These are phyloP conservation scores for Helenozyma baotianmanensis DNA, from an alignment of 805 yeast genomes.

Conservation along the genomic window DNA sequence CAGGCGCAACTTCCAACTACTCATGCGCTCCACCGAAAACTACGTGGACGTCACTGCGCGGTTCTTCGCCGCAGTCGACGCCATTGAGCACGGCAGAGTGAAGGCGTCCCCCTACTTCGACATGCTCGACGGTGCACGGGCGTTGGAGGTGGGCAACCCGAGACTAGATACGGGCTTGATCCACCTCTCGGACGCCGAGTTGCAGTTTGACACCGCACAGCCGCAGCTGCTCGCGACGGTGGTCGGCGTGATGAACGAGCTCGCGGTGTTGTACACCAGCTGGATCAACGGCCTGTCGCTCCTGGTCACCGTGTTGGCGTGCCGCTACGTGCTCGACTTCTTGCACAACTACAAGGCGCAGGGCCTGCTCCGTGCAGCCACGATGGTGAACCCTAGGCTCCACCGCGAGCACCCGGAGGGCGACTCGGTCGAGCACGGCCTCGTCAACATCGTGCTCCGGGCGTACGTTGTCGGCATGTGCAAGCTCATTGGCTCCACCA, in stretches of 20 bases:
- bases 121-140: constrained; percentile 80
- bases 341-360: constrained; percentile 33
- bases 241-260: constrained; percentile 47
- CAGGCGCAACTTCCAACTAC: too few relatives aligned
- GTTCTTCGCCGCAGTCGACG: constrained; percentile 34
- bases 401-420: constrained; percentile 3
- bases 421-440: constrained; percentile 15
- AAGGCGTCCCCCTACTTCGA: constrained; percentile 57
- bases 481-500: constrained; percentile 46
- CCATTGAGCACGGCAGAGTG: constrained; percentile 43
- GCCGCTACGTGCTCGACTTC: constrained; percentile 65
- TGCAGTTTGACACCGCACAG: constrained; percentile 40
- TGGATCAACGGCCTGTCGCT: constrained; percentile 78
- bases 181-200: constrained; percentile 40
- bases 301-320: constrained; percentile 73
- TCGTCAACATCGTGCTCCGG: constrained; percentile 49
- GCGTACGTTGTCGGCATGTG: constrained; percentile 50
- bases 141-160: constrained; percentile 70
- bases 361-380: constrained; percentile 9
- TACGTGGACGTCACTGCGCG: constrained; percentile 53
- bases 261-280: constrained; percentile 51
- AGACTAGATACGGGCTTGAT: constrained; percentile 76
- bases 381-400: constrained; percentile 8
- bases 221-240: constrained; percentile 39
- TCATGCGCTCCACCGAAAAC: constrained; percentile 1